Conservation (phyloP, 352 stramenopile species). For the Phytopythium cucurbitacearum region DNA sequence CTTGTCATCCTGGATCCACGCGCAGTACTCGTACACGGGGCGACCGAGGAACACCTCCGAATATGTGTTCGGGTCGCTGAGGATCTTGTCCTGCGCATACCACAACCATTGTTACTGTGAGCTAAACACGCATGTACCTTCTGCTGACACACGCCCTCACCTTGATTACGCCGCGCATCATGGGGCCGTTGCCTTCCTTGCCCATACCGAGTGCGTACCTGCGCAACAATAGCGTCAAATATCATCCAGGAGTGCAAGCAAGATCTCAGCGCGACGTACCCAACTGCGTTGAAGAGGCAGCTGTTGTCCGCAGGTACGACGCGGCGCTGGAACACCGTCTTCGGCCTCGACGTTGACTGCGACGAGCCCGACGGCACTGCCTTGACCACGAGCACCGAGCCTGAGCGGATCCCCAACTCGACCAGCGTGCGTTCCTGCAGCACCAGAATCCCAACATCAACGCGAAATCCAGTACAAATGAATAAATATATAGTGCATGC, state of each 20-base stretch:
- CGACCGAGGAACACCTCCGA: slow-evolving; percentile 77
- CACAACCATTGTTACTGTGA: background rate
- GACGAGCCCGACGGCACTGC: slow-evolving; percentile 11
- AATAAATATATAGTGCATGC: background rate
- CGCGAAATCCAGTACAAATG: slow-evolving; percentile 1
- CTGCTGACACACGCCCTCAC: slow-evolving; percentile 3
- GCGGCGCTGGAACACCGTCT: slow-evolving; percentile 60
- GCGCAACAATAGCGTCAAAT: background rate
- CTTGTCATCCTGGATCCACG: slow-evolving; percentile 79
- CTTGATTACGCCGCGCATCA: slow-evolving; percentile 70
- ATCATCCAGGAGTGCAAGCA: slow-evolving; percentile 1
- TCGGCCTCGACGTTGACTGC: slow-evolving; percentile 10
- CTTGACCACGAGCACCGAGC: slow-evolving; percentile 72
- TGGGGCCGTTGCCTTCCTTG: slow-evolving; percentile 45
- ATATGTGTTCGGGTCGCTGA: slow-evolving; percentile 51
- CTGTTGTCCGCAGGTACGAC: slow-evolving; percentile 83
- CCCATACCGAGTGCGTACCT: slow-evolving; percentile 67
- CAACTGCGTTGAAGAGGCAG: slow-evolving; percentile 85
- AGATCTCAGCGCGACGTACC: slow-evolving; percentile 19
- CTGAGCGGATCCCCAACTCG: slow-evolving; percentile 54
- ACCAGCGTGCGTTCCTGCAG: slow-evolving; percentile 38
- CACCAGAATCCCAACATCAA: slow-evolving; percentile 3
- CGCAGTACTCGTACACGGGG: slow-evolving; percentile 75
- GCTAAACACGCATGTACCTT: background rate
- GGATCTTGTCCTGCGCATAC: slow-evolving; percentile 45